A percentile compares a stretch with the other conserved stretches of the same genome.
phyloP scores from a whole-genome alignment of 2,329 filamentous ascomycete species.

The Beauveria pseudobassiana region DNA sequence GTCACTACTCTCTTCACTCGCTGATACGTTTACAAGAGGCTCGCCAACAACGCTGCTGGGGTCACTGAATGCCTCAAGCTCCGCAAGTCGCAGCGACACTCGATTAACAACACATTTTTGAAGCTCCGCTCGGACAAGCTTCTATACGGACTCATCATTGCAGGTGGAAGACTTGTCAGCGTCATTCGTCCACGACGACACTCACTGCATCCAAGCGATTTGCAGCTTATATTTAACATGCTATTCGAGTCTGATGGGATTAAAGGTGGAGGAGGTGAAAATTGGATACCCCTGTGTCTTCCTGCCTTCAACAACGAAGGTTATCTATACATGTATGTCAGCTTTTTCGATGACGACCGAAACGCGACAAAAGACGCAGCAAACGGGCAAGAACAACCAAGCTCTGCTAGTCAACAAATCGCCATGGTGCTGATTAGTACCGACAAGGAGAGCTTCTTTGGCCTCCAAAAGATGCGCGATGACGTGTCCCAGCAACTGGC shows the following conservation, averaged over 20 bases:
- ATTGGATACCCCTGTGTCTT: slow-evolving; percentile 93
- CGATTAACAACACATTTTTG: slow-evolving; percentile 81
- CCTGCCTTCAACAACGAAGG: slow-evolving; percentile 96
- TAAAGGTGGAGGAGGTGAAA: slow-evolving; percentile 84
- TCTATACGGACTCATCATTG: slow-evolving; percentile 88
- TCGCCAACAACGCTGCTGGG: slow-evolving; percentile 84
- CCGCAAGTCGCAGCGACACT: slow-evolving; percentile 75
- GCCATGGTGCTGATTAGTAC: slow-evolving; percentile 89
- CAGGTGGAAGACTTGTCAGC: slow-evolving; percentile 85
- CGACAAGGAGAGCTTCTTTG: slow-evolving; percentile 89
- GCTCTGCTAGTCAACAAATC: slow-evolving; percentile 59
- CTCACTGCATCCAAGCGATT: slow-evolving; percentile 87
- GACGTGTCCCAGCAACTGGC: slow-evolving; percentile 61
- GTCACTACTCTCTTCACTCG: slow-evolving; percentile 78
- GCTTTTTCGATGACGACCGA: slow-evolving; percentile 65
- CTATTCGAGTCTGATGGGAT: slow-evolving; percentile 91
- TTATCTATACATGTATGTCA: slow-evolving; percentile 98
- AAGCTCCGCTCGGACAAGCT: slow-evolving; percentile 70
- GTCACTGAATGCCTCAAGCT: slow-evolving; percentile 85
- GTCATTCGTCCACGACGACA: slow-evolving; percentile 92
- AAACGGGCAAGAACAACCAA: slow-evolving; percentile 51
- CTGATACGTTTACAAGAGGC: slow-evolving; percentile 89
- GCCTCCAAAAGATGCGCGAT: slow-evolving; percentile 67
- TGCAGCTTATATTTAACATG: slow-evolving; percentile 99
- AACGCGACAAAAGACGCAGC: slow-evolving; percentile 25